Conservation (phyloP, 176 grass and related monocot species). For the Avena sativa region DNA sequence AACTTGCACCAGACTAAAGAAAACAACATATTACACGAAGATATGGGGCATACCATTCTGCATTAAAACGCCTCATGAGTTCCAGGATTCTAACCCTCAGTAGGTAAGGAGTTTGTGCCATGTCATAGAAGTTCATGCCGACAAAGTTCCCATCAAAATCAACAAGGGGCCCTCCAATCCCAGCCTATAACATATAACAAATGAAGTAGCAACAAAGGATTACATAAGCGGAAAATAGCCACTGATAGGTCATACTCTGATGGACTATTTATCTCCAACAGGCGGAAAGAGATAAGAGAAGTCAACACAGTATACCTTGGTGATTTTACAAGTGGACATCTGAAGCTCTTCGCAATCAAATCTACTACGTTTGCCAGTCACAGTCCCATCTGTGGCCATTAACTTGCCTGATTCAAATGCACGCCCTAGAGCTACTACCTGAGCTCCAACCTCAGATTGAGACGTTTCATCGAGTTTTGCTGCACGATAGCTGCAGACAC, state of each 20-base stretch:
- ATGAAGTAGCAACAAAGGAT: background rate
- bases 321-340: background rate
- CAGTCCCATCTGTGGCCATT: background rate
- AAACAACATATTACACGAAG: background rate
- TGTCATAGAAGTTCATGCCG: background rate
- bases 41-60: background rate
- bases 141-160: background rate
- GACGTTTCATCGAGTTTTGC: background rate
- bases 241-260: no score
- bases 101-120: background rate
- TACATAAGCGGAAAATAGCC: background rate
- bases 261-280: background rate
- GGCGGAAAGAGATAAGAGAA: background rate
- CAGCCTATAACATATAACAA: background rate
- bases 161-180: background rate
- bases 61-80: background rate
- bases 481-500: background rate
- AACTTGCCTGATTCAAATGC: background rate
- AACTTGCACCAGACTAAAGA: background rate
- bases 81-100: background rate
- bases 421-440: background rate
- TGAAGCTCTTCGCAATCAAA: background rate
- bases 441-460: background rate
- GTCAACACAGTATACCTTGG: background rate
- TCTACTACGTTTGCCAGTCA: background rate